A percentile compares a stretch with the other conserved stretches of the same genome.
These are phyloP conservation scores for Mycena kentingensis DNA, from an alignment of 768 basidiomycete species.

Conservation along the genomic window DNA sequence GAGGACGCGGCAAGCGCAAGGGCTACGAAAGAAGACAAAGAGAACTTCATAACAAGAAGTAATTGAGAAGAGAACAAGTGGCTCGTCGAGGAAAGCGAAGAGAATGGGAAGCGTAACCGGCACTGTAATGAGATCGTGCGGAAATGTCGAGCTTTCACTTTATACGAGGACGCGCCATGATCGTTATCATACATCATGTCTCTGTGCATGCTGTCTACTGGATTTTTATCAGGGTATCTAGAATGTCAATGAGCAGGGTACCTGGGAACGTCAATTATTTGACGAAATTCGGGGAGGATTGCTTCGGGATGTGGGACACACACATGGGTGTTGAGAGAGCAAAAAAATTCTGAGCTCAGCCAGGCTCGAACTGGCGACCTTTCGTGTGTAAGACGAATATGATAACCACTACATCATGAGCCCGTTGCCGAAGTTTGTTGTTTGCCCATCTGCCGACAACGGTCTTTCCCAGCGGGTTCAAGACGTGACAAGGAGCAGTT, in stretches of 20 bases:
- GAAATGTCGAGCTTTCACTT: background rate
- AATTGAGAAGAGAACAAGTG: background rate
- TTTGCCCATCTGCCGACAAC: background rate
- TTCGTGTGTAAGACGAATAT: slow-evolving; percentile 51
- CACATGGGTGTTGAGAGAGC: slow-evolving; percentile 7
- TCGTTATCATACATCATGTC: background rate
- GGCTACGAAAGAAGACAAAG: background rate
- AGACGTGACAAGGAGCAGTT: too few species aligned
- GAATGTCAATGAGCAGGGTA: background rate
- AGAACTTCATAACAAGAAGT: background rate
- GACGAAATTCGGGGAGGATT: too few species aligned
- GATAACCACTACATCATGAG: slow-evolving; percentile 59
- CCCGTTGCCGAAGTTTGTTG: background rate
- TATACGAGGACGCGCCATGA: background rate
- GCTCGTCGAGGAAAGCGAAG: background rate
- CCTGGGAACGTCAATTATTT: slow-evolving; percentile 3
- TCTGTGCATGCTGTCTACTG: background rate
- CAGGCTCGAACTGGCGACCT: slow-evolving; percentile 50
- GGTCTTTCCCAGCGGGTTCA: too few species aligned
- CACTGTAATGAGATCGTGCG: background rate
- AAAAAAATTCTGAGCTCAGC: slow-evolving; percentile 45
- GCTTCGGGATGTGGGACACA: too few species aligned
- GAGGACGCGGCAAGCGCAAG: background rate
- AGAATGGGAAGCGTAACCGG: background rate
- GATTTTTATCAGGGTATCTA: background rate